phyloP scores from a whole-genome alignment of 176 grass and related monocot species.

The Leersia perrieri region DNA sequence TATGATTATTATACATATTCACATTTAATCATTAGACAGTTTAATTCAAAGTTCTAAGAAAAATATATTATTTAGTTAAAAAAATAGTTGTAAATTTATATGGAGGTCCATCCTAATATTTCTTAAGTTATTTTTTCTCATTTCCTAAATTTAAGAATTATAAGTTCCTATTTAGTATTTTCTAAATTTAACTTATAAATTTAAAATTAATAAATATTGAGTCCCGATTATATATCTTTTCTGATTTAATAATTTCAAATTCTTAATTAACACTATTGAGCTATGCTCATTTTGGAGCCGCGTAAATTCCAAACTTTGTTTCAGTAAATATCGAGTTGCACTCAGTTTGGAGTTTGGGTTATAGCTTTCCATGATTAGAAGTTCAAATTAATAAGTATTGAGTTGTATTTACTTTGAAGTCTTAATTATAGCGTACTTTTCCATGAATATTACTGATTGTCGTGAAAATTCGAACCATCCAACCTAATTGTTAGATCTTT shows the following conservation, averaged over 20 bases:
- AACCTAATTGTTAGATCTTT: not conserved
- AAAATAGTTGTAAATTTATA: not conserved
- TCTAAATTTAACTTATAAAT: not conserved
- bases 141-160: not conserved
- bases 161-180: not conserved
- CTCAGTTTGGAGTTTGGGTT: not conserved
- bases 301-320: too few species aligned
- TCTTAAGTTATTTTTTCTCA: not conserved
- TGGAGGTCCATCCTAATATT: not conserved
- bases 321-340: too few species aligned
- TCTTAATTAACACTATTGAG: too few species aligned
- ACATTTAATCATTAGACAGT: not conserved
- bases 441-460: not conserved
- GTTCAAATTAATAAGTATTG: not conserved
- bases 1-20: not conserved
- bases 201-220: not conserved
- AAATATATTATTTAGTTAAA: not conserved
- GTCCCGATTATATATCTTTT: not conserved
- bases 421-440: not conserved
- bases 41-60: not conserved
- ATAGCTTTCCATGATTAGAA: not conserved
- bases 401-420: not conserved
- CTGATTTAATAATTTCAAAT: not conserved
- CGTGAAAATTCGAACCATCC: not conserved
- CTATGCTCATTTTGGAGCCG: too few species aligned